These are phyloP conservation scores for Nigrograna mackinnonii DNA, from an alignment of 2,329 filamentous ascomycete species.

Conservation along the genomic window DNA sequence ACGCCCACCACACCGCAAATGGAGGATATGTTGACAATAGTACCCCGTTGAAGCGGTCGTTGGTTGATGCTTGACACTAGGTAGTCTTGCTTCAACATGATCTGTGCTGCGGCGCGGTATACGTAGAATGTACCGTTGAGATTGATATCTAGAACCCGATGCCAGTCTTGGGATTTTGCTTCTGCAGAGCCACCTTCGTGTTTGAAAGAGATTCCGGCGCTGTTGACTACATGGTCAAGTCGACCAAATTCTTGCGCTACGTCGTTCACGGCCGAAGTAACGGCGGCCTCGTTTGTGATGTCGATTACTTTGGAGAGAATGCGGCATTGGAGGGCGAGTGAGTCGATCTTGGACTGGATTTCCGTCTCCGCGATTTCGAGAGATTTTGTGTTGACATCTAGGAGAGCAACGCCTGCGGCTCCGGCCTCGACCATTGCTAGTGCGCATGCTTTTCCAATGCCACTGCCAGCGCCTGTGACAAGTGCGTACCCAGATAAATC, in stretches of 20 bases:
- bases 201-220: conserved; percentile 45
- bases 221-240: conserved; percentile 48
- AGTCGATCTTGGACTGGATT: conserved; percentile 7
- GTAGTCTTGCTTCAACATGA: conserved; percentile 50
- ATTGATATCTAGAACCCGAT: conserved; percentile 48
- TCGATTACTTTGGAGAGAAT: conserved; percentile 15
- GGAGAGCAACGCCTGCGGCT: conserved; percentile 18
- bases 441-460: conserved; percentile 21
- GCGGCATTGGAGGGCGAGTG: background rate
- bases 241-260: conserved; percentile 37
- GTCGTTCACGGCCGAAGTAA: conserved; percentile 25
- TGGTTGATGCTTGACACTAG: conserved; percentile 43
- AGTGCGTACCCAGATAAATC: conserved; percentile 26
- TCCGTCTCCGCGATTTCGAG: conserved; percentile 15
- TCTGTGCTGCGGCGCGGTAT: conserved; percentile 41
- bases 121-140: conserved; percentile 49
- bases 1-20: conserved; percentile 46
- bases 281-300: conserved; percentile 35
- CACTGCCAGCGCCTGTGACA: conserved; percentile 20
- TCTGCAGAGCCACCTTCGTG: conserved; percentile 43
- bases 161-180: conserved; percentile 43
- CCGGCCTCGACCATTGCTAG: conserved; percentile 19
- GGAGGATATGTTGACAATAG: conserved; percentile 44
- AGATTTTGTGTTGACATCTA: conserved; percentile 18
- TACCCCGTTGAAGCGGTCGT: conserved; percentile 29